phyloP scores from a whole-genome alignment of 257 asterid genomes.

The Plantago ovata region DNA sequence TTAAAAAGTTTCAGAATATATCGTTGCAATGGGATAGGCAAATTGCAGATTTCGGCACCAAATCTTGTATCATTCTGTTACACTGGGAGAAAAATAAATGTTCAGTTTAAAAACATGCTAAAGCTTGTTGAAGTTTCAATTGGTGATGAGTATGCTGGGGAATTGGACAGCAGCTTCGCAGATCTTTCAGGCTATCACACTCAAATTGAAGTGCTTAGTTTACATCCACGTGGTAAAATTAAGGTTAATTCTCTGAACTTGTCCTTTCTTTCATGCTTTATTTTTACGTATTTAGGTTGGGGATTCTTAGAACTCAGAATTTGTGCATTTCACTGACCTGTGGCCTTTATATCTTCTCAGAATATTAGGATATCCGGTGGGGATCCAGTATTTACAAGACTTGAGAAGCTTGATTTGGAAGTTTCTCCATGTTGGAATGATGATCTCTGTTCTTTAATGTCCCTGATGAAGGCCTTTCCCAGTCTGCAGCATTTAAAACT shows the following conservation, averaged over 20 bases:
- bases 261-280: neutral
- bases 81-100: no score
- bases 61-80: no score
- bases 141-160: no score
- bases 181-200: no score
- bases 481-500: neutral
- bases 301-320: neutral
- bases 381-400: neutral
- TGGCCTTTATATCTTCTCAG: neutral
- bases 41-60: no score
- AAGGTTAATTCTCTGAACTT: conserved; percentile 14
- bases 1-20: no score
- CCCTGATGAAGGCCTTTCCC: neutral
- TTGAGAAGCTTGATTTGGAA: neutral
- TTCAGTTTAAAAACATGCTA: no score
- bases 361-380: neutral
- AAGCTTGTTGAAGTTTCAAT: no score
- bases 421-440: neutral
- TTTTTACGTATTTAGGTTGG: no score
- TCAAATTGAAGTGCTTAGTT: neutral
- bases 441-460: neutral
- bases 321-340: no score
- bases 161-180: no score
- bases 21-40: no score
- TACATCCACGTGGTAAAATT: neutral